Evolutionary conservation across 306 rosid genomes (phyloP).

Genomic region (Begonia peltatifolia): DNA sequence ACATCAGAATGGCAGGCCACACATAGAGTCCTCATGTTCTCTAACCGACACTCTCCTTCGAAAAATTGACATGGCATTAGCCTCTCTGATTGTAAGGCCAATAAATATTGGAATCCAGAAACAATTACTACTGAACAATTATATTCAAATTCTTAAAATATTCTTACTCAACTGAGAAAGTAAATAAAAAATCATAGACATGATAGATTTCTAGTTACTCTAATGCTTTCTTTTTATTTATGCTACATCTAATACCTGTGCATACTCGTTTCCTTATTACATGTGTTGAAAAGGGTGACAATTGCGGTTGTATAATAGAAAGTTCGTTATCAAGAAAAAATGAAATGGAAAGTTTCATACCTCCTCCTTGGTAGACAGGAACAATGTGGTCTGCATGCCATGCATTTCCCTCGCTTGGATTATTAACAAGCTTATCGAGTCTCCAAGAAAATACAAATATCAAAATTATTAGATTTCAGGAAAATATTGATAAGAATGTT

Average conservation of each 20-base stretch:
- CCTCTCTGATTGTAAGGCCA: background rate
- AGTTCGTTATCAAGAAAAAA: background rate
- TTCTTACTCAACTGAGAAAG: no score
- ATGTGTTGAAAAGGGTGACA: no score
- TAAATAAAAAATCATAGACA: no score
- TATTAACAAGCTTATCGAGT: conserved; percentile 64
- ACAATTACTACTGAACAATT: background rate
- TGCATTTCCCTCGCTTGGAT: conserved; percentile 81
- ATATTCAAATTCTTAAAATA: no score
- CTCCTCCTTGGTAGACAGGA: conserved; percentile 94
- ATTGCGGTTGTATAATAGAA: no score
- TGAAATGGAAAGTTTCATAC: conserved; percentile 22
- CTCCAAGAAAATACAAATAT: conserved; percentile 21
- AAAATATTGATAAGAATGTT: background rate
- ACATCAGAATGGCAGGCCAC: conserved; percentile 85
- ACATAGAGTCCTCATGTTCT: conserved; percentile 89
- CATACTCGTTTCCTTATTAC: no score
- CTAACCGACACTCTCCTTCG: conserved; percentile 79
- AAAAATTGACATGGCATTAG: conserved; percentile 1
- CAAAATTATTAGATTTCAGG: background rate
- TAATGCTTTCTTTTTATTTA: no score
- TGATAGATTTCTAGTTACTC: no score
- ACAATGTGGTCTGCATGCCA: conserved; percentile 97
- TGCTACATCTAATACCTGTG: no score
- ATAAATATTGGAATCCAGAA: background rate